These are phyloP conservation scores for Camellia lanceoleosa DNA, from an alignment of 148 eudicot genomes.

Conservation along the genomic window DNA sequence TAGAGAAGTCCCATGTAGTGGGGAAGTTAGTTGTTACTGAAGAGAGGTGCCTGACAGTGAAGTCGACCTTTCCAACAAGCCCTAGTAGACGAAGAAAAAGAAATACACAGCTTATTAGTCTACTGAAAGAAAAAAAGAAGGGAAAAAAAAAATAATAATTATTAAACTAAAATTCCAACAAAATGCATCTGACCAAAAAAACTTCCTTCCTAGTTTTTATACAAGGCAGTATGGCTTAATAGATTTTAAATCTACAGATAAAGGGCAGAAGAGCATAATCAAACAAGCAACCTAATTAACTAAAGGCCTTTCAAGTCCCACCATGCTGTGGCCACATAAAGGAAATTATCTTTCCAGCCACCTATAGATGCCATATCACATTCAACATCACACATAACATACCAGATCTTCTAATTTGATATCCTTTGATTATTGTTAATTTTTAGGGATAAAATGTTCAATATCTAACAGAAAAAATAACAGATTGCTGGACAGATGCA, in stretches of 20 bases:
- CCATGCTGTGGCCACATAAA: background rate
- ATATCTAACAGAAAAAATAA: background rate
- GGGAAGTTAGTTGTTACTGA: slow-evolving; percentile 65
- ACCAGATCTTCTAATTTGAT: background rate
- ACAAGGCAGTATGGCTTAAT: background rate
- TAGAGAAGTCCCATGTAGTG: slow-evolving; percentile 52
- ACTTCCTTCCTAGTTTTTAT: background rate
- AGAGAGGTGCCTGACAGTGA: slow-evolving; percentile 90
- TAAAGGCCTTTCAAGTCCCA: background rate
- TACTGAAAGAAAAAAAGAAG: too few species aligned
- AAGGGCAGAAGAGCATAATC: background rate
- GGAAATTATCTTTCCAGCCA: background rate
- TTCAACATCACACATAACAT: background rate
- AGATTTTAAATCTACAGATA: background rate
- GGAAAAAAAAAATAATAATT: background rate
- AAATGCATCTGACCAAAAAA: background rate
- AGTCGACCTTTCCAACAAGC: slow-evolving; percentile 89
- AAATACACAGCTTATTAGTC: background rate
- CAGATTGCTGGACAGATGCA: background rate
- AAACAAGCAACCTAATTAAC: background rate
- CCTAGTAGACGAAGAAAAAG: slow-evolving; percentile 35
- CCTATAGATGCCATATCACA: background rate
- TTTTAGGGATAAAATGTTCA: background rate
- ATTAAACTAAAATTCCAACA: background rate
- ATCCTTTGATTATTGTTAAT: background rate